Evolutionary conservation across 176 grass and related monocot genomes (phyloP).

Genomic region (Ananas comosus): DNA sequence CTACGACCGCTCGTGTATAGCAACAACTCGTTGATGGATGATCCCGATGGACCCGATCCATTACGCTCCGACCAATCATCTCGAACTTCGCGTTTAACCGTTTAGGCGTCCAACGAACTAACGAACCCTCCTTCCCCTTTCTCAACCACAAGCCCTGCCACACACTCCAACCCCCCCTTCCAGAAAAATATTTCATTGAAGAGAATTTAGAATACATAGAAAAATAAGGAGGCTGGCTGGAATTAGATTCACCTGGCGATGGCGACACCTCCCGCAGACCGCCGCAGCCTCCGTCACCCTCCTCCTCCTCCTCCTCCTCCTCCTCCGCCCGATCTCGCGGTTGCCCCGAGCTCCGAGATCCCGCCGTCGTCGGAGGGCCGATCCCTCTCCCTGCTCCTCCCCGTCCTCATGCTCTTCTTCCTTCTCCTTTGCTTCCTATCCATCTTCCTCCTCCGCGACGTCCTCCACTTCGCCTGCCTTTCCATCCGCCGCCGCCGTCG

Average conservation of each 20-base stretch:
- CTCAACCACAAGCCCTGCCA: neutral
- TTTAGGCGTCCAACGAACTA: neutral
- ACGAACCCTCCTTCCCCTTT: neutral
- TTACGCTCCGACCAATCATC: neutral
- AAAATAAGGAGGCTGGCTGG: neutral
- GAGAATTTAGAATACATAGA: neutral
- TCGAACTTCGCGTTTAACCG: neutral
- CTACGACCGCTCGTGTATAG: too few species aligned
- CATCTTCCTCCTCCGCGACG: conserved; percentile 50
- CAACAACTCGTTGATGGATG: too few species aligned
- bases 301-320: neutral
- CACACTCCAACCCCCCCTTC: neutral
- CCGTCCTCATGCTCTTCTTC: conserved; percentile 43
- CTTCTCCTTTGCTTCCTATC: conserved; percentile 53
- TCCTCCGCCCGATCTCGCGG: neutral
- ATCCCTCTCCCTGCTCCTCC: conserved; percentile 37
- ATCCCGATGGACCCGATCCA: neutral
- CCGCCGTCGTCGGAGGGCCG: neutral
- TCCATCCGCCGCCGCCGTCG: conserved; percentile 35
- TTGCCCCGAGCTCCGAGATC: neutral
- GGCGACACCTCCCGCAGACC: conserved; percentile 8
- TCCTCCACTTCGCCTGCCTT: conserved; percentile 44
- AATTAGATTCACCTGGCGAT: conserved; percentile 1
- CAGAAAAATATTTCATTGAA: neutral
- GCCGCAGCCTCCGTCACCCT: neutral